Conservation (phyloP, 305 asterid genomes). For the Fraxinus floribunda region DNA sequence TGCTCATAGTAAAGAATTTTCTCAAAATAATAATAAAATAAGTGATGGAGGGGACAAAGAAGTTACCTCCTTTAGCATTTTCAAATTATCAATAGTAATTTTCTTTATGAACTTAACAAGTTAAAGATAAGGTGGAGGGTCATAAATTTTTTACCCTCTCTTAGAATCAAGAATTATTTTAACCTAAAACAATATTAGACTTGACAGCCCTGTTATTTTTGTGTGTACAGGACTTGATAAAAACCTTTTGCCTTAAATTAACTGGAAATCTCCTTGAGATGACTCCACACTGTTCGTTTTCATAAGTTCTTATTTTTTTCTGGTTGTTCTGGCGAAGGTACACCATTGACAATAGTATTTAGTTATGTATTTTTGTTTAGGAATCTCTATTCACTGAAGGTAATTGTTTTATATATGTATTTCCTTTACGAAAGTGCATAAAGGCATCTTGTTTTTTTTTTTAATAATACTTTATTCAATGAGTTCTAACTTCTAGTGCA, state of each 20-base stretch:
- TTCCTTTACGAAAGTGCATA: not conserved
- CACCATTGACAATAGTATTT: not conserved
- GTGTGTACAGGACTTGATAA: not conserved
- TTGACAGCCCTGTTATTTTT: not conserved
- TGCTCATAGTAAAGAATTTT: not conserved
- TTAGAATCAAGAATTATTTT: not conserved
- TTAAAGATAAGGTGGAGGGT: not conserved
- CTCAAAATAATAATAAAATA: not conserved
- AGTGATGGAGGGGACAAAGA: not conserved
- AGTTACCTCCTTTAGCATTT: not conserved
- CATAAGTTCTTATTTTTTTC: not conserved
- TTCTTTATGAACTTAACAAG: not conserved
- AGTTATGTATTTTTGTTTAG: not conserved
- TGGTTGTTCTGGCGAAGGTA: not conserved
- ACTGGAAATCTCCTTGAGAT: not conserved
- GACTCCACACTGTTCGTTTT: not conserved
- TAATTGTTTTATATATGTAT: not conserved
- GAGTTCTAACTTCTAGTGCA: slow-evolving; percentile 1
- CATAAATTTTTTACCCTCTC: not conserved
- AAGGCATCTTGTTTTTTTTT: not conserved
- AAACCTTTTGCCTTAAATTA: not conserved
- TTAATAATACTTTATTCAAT: not conserved
- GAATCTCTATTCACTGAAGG: not conserved
- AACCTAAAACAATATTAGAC: not conserved
- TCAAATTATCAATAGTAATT: not conserved